phyloP scores from a whole-genome alignment of 345 rosid species.

The Boechera divaricarpa region DNA sequence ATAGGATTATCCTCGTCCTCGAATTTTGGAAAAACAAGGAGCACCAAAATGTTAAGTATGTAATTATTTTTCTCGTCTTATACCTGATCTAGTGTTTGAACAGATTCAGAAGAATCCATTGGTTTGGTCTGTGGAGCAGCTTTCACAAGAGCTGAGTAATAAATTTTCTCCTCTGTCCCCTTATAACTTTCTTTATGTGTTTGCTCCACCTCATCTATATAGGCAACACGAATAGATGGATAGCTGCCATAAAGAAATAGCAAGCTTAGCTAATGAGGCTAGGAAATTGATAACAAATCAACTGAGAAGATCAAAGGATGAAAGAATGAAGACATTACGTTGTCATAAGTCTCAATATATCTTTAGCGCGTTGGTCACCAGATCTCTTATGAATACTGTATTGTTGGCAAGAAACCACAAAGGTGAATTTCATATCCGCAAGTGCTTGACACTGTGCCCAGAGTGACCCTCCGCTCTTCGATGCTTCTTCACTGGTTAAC shows the following conservation, averaged over 20 bases:
- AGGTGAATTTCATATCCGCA: constrained; percentile 83
- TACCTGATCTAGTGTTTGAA: constrained; percentile 79
- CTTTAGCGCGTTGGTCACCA: constrained; percentile 71
- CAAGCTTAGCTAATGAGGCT: constrained; percentile 14
- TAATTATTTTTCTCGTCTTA: constrained; percentile 15
- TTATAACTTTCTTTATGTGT: constrained; percentile 58
- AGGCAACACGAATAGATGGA: constrained; percentile 78
- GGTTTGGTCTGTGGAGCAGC: constrained; percentile 66
- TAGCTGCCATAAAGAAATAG: constrained; percentile 50
- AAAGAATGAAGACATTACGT: constrained; percentile 49
- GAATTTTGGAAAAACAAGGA: not conserved
- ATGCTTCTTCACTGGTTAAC: constrained; percentile 58
- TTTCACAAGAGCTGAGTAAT: constrained; percentile 75
- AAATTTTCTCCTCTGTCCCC: constrained; percentile 64
- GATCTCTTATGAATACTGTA: constrained; percentile 78
- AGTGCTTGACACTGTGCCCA: constrained; percentile 81
- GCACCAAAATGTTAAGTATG: not conserved
- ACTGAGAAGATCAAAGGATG: constrained; percentile 22
- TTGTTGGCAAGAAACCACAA: constrained; percentile 80
- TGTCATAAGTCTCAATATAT: constrained; percentile 76
- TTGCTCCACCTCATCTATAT: constrained; percentile 79
- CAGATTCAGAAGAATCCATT: constrained; percentile 70
- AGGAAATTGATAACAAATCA: constrained; percentile 19
- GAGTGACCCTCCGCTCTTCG: constrained; percentile 62
- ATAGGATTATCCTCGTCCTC: not conserved